A percentile compares a stretch with the other conserved stretches of the same genome.
Conservation (phyloP, 352 stramenopile genomes). For the Pilasporangium apinafurcum region DNA sequence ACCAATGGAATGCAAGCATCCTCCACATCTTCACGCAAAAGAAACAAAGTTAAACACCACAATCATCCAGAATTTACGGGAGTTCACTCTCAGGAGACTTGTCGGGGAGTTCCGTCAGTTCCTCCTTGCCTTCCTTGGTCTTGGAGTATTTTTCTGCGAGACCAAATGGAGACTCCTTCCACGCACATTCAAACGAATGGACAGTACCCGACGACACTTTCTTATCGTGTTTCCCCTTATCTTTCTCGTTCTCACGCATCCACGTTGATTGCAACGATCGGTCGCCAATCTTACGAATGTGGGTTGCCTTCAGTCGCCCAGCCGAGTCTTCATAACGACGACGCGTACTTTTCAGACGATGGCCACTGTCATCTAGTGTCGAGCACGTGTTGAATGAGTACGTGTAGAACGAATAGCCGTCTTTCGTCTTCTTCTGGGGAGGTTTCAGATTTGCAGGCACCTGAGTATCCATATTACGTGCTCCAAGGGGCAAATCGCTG, state of each 20-base stretch:
- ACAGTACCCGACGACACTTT: conserved; percentile 26
- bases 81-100: conserved; percentile 36
- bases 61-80: too few species aligned
- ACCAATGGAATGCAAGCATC: too few species aligned
- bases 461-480: conserved; percentile 37
- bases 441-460: conserved; percentile 22
- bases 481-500: conserved; percentile 33
- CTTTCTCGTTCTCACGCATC: conserved; percentile 26
- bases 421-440: conserved; percentile 28
- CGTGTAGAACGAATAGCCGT: conserved; percentile 39
- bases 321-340: conserved; percentile 62
- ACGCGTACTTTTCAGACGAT: conserved; percentile 43
- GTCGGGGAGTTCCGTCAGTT: conserved; percentile 43
- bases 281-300: conserved; percentile 40
- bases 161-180: conserved; percentile 51
- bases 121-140: conserved; percentile 19
- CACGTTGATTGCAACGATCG: conserved; percentile 43
- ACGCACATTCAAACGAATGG: conserved; percentile 41
- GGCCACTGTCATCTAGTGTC: conserved; percentile 37
- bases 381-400: conserved; percentile 66
- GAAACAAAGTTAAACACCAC: too few species aligned
- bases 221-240: conserved; percentile 31
- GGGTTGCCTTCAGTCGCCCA: conserved; percentile 53
- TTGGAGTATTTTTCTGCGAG: conserved; percentile 39
- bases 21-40: too few species aligned